phyloP scores from a whole-genome alignment of 306 rosid genomes.

The Pyrus communis region DNA sequence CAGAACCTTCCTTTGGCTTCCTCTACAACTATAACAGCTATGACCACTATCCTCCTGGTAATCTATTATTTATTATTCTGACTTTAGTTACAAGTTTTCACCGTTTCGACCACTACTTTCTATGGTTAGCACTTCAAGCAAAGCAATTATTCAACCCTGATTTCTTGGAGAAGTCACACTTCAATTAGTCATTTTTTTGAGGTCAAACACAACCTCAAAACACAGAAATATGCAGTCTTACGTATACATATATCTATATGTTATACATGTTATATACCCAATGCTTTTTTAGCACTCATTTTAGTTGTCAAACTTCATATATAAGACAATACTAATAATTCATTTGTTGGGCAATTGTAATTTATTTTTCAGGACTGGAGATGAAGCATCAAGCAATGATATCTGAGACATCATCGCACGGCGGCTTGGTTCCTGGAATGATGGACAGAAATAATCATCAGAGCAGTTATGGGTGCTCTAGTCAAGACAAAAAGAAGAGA shows the following conservation, averaged over 20 bases:
- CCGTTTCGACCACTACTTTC: not conserved
- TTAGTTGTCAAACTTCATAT: not conserved
- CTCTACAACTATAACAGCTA: slow-evolving; percentile 55
- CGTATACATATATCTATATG: not conserved
- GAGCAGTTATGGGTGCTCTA: not conserved
- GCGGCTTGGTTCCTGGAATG: slow-evolving; percentile 10
- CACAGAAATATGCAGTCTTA: not conserved
- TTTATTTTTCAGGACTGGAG: slow-evolving; percentile 41
- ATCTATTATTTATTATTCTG: not conserved
- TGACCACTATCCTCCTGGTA: slow-evolving; percentile 60
- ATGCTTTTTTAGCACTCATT: not conserved
- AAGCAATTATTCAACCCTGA: not conserved
- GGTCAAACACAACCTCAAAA: not conserved
- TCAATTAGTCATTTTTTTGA: not conserved
- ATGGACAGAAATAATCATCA: too few species aligned
- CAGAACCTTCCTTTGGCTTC: slow-evolving; percentile 64
- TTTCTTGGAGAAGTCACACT: slow-evolving; percentile 2
- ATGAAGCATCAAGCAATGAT: slow-evolving; percentile 39
- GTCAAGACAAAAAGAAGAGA: slow-evolving; percentile 67
- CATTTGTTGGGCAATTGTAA: too few species aligned
- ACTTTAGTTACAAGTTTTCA: not conserved
- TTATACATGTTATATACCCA: not conserved
- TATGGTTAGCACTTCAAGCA: slow-evolving; percentile 16
- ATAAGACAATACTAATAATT: not conserved
- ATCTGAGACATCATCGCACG: slow-evolving; percentile 16